Percentiles rank a stretch among this genome's conserved stretches.
Evolutionary conservation across 345 rosid genomes (phyloP).

Genomic region (Salix brachista): DNA sequence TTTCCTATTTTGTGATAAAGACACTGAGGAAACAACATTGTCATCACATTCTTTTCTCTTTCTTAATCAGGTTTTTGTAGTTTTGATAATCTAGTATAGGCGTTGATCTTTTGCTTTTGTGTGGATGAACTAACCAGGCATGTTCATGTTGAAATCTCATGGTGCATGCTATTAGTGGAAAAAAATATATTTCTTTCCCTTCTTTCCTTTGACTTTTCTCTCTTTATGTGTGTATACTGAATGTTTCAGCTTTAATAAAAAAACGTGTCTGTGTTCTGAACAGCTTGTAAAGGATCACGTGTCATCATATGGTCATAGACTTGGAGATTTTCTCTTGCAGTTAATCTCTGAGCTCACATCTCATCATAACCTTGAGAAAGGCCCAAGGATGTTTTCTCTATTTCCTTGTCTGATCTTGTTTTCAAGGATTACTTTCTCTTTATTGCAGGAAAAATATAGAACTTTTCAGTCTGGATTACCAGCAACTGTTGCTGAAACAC

Average conservation of each 20-base stretch:
- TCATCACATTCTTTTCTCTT: background rate
- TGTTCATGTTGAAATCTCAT: background rate
- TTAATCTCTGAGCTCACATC: background rate
- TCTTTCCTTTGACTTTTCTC: too few relatives aligned
- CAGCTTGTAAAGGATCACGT: background rate
- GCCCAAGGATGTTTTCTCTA: background rate
- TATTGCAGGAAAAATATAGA: slow-evolving; percentile 70
- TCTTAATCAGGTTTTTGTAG: background rate
- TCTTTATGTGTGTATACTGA: too few relatives aligned
- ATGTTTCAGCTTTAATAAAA: background rate
- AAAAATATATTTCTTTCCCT: too few relatives aligned
- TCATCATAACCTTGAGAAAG: background rate
- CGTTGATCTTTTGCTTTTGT: background rate
- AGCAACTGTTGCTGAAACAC: slow-evolving; percentile 78
- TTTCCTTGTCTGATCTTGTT: background rate
- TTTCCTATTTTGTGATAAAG: background rate
- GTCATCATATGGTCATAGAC: background rate
- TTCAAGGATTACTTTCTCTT: background rate
- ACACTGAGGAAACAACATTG: background rate
- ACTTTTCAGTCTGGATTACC: slow-evolving; percentile 72
- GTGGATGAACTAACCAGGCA: background rate
- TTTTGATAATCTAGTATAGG: background rate
- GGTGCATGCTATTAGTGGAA: too few relatives aligned
- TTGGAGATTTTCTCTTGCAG: background rate
- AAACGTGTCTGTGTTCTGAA: background rate